Conservation (phyloP, 306 rosid genomes). For the Luffa aegyptiaca region DNA sequence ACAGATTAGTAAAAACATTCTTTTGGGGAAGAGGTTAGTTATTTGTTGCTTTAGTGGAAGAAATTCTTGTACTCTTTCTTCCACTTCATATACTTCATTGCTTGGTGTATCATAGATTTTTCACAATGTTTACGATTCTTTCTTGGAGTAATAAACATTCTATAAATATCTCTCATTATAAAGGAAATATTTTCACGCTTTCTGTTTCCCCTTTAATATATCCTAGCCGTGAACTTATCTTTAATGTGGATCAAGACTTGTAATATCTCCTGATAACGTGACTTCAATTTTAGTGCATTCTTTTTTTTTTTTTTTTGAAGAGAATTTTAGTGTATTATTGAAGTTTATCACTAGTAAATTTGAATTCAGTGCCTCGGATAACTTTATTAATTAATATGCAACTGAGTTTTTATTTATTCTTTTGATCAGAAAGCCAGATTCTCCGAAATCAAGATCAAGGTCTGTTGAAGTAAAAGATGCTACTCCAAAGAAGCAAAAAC, state of each 20-base stretch:
- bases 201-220: neutral
- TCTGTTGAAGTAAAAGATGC: slow-evolving; percentile 59
- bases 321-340: neutral
- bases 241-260: neutral
- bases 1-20: neutral
- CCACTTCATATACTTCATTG: neutral
- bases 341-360: neutral
- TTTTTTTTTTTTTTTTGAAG: neutral
- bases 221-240: neutral
- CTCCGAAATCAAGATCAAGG: slow-evolving; percentile 76
- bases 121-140: neutral
- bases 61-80: neutral
- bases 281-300: neutral
- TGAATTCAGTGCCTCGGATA: neutral
- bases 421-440: slow-evolving; percentile 76
- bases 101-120: neutral
- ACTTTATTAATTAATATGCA: slow-evolving; percentile 13
- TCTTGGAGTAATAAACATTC: neutral
- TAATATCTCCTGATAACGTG: neutral
- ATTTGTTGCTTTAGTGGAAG: neutral
- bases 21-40: neutral
- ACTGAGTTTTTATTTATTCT: slow-evolving; percentile 14
- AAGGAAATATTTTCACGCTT: neutral
- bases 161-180: neutral
- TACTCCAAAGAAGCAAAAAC: slow-evolving; percentile 95